These are phyloP conservation scores for Leucocoprinus leucothites DNA, from an alignment of 768 basidiomycete genomes.

Conservation along the genomic window DNA sequence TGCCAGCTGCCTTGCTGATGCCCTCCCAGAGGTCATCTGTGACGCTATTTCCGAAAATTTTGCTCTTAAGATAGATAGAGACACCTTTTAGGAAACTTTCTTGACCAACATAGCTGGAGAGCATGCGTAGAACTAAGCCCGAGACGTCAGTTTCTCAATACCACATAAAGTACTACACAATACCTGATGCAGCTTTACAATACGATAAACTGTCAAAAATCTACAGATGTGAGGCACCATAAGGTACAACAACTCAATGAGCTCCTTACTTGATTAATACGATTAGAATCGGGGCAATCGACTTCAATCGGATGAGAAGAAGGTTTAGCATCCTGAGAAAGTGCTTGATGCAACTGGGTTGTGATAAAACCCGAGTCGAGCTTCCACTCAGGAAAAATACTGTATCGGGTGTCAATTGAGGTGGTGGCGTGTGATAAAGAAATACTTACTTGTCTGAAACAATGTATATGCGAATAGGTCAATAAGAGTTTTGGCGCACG, in stretches of 20 bases:
- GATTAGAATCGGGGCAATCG: conserved; percentile 80
- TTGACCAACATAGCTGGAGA: conserved; percentile 84
- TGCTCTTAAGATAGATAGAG: conserved; percentile 87
- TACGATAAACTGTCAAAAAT: conserved; percentile 90
- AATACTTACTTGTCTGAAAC: conserved; percentile 52
- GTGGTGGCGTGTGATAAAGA: neutral
- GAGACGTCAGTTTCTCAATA: neutral
- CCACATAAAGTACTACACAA: neutral
- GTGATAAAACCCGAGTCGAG: conserved; percentile 79
- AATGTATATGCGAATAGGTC: neutral
- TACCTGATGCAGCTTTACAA: conserved; percentile 78
- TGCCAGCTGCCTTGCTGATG: conserved; percentile 68
- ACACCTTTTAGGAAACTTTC: conserved; percentile 86
- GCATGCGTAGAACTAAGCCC: conserved; percentile 82
- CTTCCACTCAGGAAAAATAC: conserved; percentile 84
- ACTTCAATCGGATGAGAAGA: conserved; percentile 97
- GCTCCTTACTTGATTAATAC: conserved; percentile 64
- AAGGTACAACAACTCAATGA: no score
- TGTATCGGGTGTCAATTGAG: conserved; percentile 21
- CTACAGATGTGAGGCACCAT: no score
- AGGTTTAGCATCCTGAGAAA: conserved; percentile 77
- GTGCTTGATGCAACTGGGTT: conserved; percentile 70
- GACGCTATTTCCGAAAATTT: conserved; percentile 80
- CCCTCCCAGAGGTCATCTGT: conserved; percentile 89
- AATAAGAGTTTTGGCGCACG: no score